Evolutionary conservation across 2,329 filamentous ascomycete species (phyloP).

Genomic region (Fusarium equiseti): DNA sequence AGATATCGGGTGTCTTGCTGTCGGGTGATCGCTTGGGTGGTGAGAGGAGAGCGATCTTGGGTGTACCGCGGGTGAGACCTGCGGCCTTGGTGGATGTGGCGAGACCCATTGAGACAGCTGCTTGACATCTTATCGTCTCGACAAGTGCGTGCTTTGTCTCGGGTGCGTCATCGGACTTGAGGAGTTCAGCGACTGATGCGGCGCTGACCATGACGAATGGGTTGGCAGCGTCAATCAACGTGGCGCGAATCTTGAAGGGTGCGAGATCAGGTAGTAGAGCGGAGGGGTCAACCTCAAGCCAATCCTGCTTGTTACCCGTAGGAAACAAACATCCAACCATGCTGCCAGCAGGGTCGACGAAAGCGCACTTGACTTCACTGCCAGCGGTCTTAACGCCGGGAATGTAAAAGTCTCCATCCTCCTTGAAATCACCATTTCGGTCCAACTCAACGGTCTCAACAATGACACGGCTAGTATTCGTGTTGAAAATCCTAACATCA

Average conservation of each 20-base stretch:
- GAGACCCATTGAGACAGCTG: conserved; percentile 69
- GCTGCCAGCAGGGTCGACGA: conserved; percentile 69
- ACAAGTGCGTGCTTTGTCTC: conserved; percentile 48
- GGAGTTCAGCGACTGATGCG: conserved; percentile 34
- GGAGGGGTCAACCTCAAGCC: conserved; percentile 50
- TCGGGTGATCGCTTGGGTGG: not conserved
- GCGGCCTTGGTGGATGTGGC: conserved; percentile 54
- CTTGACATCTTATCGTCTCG: conserved; percentile 65
- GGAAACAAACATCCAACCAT: conserved; percentile 71
- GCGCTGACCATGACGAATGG: conserved; percentile 63
- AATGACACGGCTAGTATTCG: conserved; percentile 70
- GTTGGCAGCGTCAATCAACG: conserved; percentile 55
- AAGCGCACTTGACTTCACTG: conserved; percentile 68
- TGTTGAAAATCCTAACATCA: conserved; percentile 67
- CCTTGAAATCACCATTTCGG: conserved; percentile 59
- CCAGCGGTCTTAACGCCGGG: conserved; percentile 68
- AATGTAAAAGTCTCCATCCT: conserved; percentile 65
- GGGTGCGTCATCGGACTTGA: conserved; percentile 5
- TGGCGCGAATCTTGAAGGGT: conserved; percentile 49
- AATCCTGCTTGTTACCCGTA: conserved; percentile 60
- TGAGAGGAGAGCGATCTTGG: conserved; percentile 69
- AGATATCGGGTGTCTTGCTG: conserved; percentile 51
- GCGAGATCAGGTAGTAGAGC: conserved; percentile 35
- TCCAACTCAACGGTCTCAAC: conserved; percentile 65
- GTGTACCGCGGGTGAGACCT: conserved; percentile 52